phyloP scores from a whole-genome alignment of 257 asterid genomes.

The Petrea volubilis region DNA sequence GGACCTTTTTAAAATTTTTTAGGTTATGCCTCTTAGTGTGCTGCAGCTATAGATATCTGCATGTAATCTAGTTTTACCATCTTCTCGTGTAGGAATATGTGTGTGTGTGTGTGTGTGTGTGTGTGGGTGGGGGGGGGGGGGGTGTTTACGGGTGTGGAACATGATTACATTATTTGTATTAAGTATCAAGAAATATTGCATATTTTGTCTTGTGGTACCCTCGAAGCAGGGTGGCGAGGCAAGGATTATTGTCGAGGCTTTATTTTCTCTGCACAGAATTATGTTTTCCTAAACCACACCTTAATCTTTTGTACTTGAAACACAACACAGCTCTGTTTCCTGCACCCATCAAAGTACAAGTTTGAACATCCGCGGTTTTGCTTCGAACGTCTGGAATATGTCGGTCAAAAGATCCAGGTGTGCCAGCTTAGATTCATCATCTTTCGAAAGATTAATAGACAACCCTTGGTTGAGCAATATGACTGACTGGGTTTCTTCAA shows the following conservation, averaged over 20 bases:
- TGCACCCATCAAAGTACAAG: slow-evolving; percentile 85
- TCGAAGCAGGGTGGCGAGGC: neutral
- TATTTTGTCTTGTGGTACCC: too few species aligned
- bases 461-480: too few species aligned
- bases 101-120: too few species aligned
- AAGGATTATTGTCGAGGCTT: neutral
- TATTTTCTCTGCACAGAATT: neutral
- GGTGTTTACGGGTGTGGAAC: too few species aligned
- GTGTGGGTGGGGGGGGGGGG: too few species aligned
- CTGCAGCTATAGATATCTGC: too few species aligned
- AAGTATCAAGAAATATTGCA: neutral
- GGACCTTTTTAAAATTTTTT: too few species aligned
- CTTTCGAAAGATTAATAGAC: neutral
- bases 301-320: neutral
- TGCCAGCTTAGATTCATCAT: neutral
- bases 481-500: neutral
- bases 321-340: slow-evolving; percentile 71
- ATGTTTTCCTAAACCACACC: neutral
- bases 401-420: slow-evolving; percentile 98
- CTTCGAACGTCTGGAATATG: slow-evolving; percentile 89
- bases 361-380: slow-evolving; percentile 96
- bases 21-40: too few species aligned
- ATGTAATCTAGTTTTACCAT: too few species aligned
- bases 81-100: too few species aligned
- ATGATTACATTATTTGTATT: neutral